Conservation (phyloP, 2,329 filamentous ascomycete species). For the Pseudogymnoascus sp. region DNA sequence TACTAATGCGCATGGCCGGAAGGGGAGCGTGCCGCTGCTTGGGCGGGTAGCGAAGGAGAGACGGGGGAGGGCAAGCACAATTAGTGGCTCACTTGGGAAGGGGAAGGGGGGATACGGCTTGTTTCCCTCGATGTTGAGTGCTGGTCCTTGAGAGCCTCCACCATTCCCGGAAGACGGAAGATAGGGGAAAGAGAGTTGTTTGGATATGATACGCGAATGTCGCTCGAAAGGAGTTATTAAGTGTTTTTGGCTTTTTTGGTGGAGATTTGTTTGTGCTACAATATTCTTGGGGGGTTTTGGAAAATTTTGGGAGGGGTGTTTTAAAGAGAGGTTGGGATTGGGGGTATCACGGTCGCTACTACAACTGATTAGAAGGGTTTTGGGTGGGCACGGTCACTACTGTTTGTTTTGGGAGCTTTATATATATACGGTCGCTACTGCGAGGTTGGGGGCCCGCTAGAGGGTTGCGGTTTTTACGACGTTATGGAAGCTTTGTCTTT, state of each 20-base stretch:
- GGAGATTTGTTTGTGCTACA: not conserved
- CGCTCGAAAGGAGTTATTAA: not conserved
- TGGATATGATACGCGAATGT: not conserved
- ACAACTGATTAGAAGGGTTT: not conserved
- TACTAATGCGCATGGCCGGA: not conserved
- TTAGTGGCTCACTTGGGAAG: not conserved
- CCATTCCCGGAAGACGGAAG: not conserved
- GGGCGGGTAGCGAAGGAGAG: not conserved
- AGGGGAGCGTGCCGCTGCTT: not conserved
- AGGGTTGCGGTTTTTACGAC: not conserved
- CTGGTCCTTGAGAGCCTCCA: not conserved
- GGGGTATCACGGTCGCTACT: not conserved
- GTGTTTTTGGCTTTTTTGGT: not conserved
- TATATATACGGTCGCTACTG: not conserved
- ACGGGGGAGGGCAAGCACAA: not conserved
- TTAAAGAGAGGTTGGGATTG: not conserved
- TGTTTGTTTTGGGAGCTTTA: not conserved
- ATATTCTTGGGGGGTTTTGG: not conserved
- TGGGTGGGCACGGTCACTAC: not conserved
- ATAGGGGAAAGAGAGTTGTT: not conserved
- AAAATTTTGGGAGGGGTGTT: slow-evolving; percentile 2
- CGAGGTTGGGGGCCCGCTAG: not conserved
- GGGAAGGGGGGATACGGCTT: not conserved
- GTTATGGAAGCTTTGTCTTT: not conserved
- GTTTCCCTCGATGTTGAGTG: not conserved